Evolutionary conservation across 2,329 filamentous ascomycete species (phyloP).

Genomic region (Aspergillus felis): DNA sequence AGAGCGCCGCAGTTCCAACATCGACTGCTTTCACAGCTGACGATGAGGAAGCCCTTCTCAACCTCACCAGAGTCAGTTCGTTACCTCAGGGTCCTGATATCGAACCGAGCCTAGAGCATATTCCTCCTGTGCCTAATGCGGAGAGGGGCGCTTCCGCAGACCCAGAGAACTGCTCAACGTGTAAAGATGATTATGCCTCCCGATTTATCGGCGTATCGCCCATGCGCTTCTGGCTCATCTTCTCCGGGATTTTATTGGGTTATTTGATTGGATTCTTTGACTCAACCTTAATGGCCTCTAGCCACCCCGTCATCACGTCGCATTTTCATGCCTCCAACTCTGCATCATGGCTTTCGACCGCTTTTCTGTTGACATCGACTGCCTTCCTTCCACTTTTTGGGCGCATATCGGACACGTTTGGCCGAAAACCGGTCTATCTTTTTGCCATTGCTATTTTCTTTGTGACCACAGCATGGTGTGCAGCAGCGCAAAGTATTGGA

Average conservation of each 20-base stretch:
- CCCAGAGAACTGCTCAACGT: conserved; percentile 2
- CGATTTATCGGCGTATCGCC: conserved; percentile 38
- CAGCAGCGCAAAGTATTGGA: conserved; percentile 62
- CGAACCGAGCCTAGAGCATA: conserved; percentile 22
- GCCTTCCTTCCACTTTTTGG: conserved; percentile 72
- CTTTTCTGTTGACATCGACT: conserved; percentile 72
- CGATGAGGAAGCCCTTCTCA: conserved; percentile 19
- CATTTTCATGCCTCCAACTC: conserved; percentile 74
- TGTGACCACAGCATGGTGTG: conserved; percentile 66
- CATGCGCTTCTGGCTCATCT: conserved; percentile 60
- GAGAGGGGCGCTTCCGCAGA: conserved; percentile 8
- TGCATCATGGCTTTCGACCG: conserved; percentile 78
- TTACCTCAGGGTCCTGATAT: conserved; percentile 24
- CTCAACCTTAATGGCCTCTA: conserved; percentile 75
- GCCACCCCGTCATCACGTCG: conserved; percentile 75
- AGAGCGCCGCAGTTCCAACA: conserved; percentile 3
- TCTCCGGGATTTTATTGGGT: conserved; percentile 54
- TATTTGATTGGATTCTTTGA: conserved; percentile 64
- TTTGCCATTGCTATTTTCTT: conserved; percentile 60
- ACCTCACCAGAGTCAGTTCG: conserved; percentile 23
- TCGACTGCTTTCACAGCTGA: conserved; percentile 7
- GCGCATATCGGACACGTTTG: conserved; percentile 69
- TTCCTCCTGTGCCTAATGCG: conserved; percentile 12
- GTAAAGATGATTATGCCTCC: conserved; percentile 21
- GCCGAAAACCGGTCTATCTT: conserved; percentile 65